Evolutionary conservation across 2,329 filamentous ascomycete species (phyloP), one percentile per base, ranked within the genome.

Genomic region (Diaporthe caulivora): DNA sequence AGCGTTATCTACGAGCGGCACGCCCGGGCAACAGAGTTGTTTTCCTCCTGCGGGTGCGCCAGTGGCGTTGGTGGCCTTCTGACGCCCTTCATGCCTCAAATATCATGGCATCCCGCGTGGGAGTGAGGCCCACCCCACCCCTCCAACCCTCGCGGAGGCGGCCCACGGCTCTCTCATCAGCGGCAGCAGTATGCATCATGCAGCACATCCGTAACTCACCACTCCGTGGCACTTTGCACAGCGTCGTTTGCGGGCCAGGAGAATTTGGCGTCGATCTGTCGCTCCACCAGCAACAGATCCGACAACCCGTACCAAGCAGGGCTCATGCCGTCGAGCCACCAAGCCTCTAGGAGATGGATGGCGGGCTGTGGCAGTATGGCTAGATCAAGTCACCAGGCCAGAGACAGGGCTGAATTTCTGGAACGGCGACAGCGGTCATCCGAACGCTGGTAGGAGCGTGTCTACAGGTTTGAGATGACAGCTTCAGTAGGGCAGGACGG

Each of bases 401-500:
- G 44, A 65, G 68, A 42, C 55, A 71, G 44, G 49, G 55, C 55
- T 71, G 69, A 62, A 34, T 74, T 77, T 78, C 79, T 78, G 79
- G 77, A 78, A 79, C 76, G 64, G 60, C 68, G 70, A 75, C 72
- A 77, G 72, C 72, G 57, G 74, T 72, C 75, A 71, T 76, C 73
- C 75, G 73, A 78, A 78, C 72, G 68, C 74, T 75, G 71, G 29
- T 34, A 71, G 26, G 51, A 68, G 57, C 37, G 72, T 49, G 34
- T 71, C 76, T 77, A 78, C 54, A 67, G 53, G 60, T 75, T 79
- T 78, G 78, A 76, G 77, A 78, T 78, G 77, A 73, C 75, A 77
- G 76, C 60, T 77, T 75, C 40, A 51, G 62, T 26, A 53, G 62
- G 72, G 62, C 75, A 73, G 78, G 78, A 82, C 84, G 84, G 84